phyloP scores from a whole-genome alignment of 768 basidiomycete genomes.

The Boletales sp. region DNA sequence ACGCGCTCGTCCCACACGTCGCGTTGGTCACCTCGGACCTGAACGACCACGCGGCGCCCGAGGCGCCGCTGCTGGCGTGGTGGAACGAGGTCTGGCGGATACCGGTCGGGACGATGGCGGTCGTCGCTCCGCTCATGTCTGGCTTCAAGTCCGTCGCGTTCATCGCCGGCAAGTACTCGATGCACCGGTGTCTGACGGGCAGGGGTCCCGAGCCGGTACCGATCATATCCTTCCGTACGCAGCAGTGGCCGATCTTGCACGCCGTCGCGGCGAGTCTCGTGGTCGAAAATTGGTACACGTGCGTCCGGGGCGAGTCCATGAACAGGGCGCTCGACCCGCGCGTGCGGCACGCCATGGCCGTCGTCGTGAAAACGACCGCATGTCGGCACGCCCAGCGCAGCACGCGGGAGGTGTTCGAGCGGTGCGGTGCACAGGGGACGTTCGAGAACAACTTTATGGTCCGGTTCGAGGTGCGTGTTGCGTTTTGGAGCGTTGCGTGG shows the following conservation, averaged over 20 bases:
- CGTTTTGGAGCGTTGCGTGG: not conserved
- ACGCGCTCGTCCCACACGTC: slow-evolving; percentile 47
- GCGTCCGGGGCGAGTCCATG: slow-evolving; percentile 28
- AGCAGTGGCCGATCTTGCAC: slow-evolving; percentile 56
- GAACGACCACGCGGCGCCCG: slow-evolving; percentile 30
- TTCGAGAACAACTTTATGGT: slow-evolving; percentile 64
- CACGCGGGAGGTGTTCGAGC: slow-evolving; percentile 52
- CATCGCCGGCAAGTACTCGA: slow-evolving; percentile 56
- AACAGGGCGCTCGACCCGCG: slow-evolving; percentile 40
- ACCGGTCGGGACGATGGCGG: slow-evolving; percentile 48
- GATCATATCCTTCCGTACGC: slow-evolving; percentile 61
- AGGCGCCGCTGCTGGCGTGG: slow-evolving; percentile 38
- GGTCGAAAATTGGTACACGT: slow-evolving; percentile 45
- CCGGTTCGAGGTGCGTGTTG: slow-evolving; percentile 43
- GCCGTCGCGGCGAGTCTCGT: slow-evolving; percentile 52
- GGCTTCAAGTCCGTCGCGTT: slow-evolving; percentile 51
- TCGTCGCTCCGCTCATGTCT: slow-evolving; percentile 48
- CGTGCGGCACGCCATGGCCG: slow-evolving; percentile 52
- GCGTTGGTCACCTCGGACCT: slow-evolving; percentile 48
- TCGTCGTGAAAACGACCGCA: slow-evolving; percentile 53
- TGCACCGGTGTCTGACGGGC: slow-evolving; percentile 51
- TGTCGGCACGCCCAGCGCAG: slow-evolving; percentile 52
- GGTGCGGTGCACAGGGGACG: slow-evolving; percentile 64
- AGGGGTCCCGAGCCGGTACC: slow-evolving; percentile 41
- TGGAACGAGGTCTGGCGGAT: slow-evolving; percentile 46